These are phyloP conservation scores for Graphilbum ipis-grandicollis DNA, from an alignment of 2,329 filamentous ascomycete genomes.

Conservation along the genomic window DNA sequence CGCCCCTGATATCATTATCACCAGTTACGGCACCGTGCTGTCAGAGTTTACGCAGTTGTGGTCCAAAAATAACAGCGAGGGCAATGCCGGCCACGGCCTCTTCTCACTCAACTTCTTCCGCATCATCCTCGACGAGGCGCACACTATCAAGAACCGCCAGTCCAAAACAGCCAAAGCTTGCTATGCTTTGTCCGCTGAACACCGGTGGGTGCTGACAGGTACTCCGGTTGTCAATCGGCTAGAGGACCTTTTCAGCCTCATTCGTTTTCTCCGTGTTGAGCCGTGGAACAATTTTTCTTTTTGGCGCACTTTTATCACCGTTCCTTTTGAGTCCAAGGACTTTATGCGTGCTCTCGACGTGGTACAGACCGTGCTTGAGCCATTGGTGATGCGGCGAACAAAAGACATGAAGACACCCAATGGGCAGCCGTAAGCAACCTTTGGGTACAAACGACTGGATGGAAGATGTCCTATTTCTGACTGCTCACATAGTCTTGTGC, in stretches of 20 bases:
- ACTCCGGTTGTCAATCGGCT: slow-evolving; percentile 94
- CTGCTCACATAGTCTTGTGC: slow-evolving; percentile 40
- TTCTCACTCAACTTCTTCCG: slow-evolving; percentile 93
- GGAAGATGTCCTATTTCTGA: no score
- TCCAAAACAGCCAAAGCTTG: slow-evolving; percentile 93
- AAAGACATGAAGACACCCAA: slow-evolving; percentile 97
- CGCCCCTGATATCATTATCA: slow-evolving; percentile 83
- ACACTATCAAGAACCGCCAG: slow-evolving; percentile 76
- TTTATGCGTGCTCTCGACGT: slow-evolving; percentile 89
- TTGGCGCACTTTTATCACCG: slow-evolving; percentile 97
- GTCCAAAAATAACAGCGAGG: slow-evolving; percentile 41
- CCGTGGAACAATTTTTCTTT: slow-evolving; percentile 99
- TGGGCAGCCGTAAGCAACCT: slow-evolving; percentile 37
- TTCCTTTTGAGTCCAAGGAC: slow-evolving; percentile 90
- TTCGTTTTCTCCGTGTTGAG: slow-evolving; percentile 83
- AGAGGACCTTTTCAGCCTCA: slow-evolving; percentile 85
- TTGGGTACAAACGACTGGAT: no score
- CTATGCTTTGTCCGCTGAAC: slow-evolving; percentile 69
- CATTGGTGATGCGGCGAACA: slow-evolving; percentile 82
- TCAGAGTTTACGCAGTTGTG: slow-evolving; percentile 73
- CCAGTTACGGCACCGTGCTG: slow-evolving; percentile 80
- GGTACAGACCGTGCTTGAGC: slow-evolving; percentile 90
- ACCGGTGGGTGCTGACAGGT: slow-evolving; percentile 86
- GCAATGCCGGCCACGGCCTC: slow-evolving; percentile 50
- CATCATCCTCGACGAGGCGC: slow-evolving; percentile 87